A percentile compares a stretch with the other conserved stretches of the same genome.
phyloP scores from a whole-genome alignment of 2,329 filamentous ascomycete genomes.

The Zymoseptoria tritici region DNA sequence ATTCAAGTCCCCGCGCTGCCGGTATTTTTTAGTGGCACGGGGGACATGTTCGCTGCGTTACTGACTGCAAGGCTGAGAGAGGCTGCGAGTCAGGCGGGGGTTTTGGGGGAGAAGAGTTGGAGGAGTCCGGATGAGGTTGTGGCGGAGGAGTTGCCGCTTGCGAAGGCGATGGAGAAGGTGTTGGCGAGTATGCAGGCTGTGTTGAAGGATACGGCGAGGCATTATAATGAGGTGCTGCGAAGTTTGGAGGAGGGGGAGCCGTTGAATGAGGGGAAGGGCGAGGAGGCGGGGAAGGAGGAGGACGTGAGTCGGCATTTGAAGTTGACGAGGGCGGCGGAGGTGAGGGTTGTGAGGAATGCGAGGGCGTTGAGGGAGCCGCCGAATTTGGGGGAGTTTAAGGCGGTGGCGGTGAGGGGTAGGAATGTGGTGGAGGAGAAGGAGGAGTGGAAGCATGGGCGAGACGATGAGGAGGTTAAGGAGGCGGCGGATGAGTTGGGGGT shows the following conservation, averaged over 20 bases:
- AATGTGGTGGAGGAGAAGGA: constrained; percentile 1
- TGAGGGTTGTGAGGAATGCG: constrained; percentile 72
- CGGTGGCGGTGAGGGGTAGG: constrained; percentile 26
- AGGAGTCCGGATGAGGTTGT: constrained; percentile 64
- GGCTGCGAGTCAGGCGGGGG: constrained; percentile 52
- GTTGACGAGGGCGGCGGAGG: constrained; percentile 77
- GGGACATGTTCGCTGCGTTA: constrained; percentile 95
- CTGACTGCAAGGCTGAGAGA: constrained; percentile 82
- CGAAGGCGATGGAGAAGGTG: constrained; percentile 76
- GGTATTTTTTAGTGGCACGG: constrained; percentile 92
- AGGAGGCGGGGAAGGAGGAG: constrained; percentile 37
- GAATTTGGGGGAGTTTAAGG: constrained; percentile 54
- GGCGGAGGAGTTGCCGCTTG: constrained; percentile 68
- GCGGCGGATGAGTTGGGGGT: constrained; percentile 6
- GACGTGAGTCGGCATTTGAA: constrained; percentile 58
- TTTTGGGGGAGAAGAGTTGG: constrained; percentile 60
- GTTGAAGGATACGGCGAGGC: constrained; percentile 58
- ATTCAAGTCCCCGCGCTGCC: constrained; percentile 81
- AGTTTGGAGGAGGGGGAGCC: constrained; percentile 39
- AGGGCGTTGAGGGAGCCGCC: constrained; percentile 63
- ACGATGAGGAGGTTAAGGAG: neutral
- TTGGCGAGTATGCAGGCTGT: constrained; percentile 89
- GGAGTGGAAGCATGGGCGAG: neutral
- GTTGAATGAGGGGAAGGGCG: constrained; percentile 36
- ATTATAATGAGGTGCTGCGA: constrained; percentile 58